phyloP scores from a whole-genome alignment of 1,284 basidiomycete genomes.

The Cryptococcus maquisensis region DNA sequence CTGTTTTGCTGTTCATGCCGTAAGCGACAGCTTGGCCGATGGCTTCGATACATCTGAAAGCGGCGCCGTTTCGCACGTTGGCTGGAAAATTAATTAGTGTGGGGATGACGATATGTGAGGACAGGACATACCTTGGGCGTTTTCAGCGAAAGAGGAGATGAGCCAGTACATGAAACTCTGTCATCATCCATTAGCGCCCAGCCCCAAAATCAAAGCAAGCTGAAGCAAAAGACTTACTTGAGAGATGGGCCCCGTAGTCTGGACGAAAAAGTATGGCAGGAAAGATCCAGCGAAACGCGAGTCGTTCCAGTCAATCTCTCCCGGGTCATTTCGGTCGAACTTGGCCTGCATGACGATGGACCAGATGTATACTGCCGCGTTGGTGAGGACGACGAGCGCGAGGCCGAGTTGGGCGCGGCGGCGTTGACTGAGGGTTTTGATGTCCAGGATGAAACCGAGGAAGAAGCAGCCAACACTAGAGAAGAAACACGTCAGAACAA shows the following conservation, averaged over 20 bases:
- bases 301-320: constrained; percentile 23
- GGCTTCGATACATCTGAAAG: constrained; percentile 20
- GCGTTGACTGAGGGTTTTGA: constrained; percentile 18
- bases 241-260: constrained; percentile 23
- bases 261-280: constrained; percentile 30
- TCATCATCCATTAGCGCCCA: too few species aligned
- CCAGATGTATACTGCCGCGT: constrained; percentile 23
- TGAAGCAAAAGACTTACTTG: too few species aligned
- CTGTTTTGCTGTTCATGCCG: constrained; percentile 22
- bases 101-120: neutral
- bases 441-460: constrained; percentile 28
- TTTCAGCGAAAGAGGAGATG: constrained; percentile 24
- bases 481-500: neutral
- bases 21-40: constrained; percentile 23
- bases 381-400: constrained; percentile 17
- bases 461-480: constrained; percentile 22
- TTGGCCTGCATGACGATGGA: constrained; percentile 17
- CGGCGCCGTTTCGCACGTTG: constrained; percentile 19
- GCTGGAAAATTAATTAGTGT: constrained; percentile 1
- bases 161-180: constrained; percentile 35
- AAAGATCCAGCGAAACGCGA: constrained; percentile 17
- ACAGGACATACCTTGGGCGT: constrained; percentile 13
- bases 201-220: too few species aligned
- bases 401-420: constrained; percentile 26
- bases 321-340: constrained; percentile 17